Base-by-base conservation (phyloP, 2,329 filamentous ascomycete species). In the Penicillium sp. region DNA sequence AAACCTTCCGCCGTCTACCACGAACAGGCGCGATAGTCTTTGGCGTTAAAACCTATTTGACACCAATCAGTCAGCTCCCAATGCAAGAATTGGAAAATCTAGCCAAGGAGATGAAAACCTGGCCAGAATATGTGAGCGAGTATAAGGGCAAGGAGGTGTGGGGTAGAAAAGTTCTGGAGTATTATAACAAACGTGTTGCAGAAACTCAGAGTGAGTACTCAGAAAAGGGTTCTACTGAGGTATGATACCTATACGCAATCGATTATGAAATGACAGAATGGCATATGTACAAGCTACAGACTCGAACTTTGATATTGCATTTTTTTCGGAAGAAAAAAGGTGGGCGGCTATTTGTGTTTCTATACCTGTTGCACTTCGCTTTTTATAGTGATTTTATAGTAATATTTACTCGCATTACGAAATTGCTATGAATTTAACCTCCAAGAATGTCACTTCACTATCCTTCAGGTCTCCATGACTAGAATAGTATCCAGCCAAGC, bases 1-100 rank as follows among this genome's bases (percentile, higher is more conserved):
- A 82, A 57, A 80, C 77, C 0, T 83, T 83, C 58, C 74, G 73
- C 5, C 68, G 76, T 1, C 62, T 83, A 7, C 76, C 76, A 2
- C 70, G 70, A 1, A 76, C 74, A 0, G 72, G 71, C 0, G 74
- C 79, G 0, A 73, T 83, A 1, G 68, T 82, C 4, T 81, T 82
- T 58, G 77, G 77, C 0, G 79, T 81, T 8, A 77, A 78, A 56
- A 82, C 80, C 0, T 74, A 73, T 8, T 66, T 82, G 46, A 72
- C 74, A 2, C 69, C 69, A 0, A 59, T 81, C 6, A 67, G 72
- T 4, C 72, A 78, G 47, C 64, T 80, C 5, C 69, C 71, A 0
- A 69, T 71, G 50, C 67, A 74, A 20, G 77, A 79, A 58, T 57
- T 77, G 33, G 64, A 69, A 27, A 76, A 75, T 41, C 63, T 80